Conservation (phyloP, 2,329 filamentous ascomycete genomes). For the Sclerotiophoma versabilis region DNA sequence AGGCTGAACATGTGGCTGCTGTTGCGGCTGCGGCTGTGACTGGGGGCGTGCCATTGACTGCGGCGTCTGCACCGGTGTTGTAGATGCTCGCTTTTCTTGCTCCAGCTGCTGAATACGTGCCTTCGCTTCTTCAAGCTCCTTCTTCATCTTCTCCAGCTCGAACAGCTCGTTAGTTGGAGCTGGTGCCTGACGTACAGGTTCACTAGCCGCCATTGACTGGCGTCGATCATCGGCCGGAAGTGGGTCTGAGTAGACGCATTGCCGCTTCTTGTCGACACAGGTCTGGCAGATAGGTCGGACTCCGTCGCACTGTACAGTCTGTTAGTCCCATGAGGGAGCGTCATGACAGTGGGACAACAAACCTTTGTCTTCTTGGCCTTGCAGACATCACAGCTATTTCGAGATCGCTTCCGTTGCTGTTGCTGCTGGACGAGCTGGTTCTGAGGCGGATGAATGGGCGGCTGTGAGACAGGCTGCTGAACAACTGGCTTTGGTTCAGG, state of each 20-base stretch:
- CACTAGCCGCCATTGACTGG: conserved; percentile 19
- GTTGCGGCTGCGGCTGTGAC: conserved; percentile 26
- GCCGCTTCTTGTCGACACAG: conserved; percentile 45
- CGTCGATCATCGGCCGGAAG: conserved; percentile 27
- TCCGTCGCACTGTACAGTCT: conserved; percentile 43
- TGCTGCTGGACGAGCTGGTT: conserved; percentile 12
- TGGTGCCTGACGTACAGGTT: conserved; percentile 27
- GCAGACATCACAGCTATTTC: conserved; percentile 47
- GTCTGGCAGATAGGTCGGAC: conserved; percentile 44
- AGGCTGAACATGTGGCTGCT: too few relatives aligned
- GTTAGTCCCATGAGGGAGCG: conserved; percentile 12
- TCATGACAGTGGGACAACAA: conserved; percentile 5
- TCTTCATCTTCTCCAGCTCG: conserved; percentile 46
- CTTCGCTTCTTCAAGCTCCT: conserved; percentile 46
- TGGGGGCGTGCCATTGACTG: conserved; percentile 28
- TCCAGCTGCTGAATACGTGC: conserved; percentile 45
- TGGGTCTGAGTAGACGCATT: conserved; percentile 42
- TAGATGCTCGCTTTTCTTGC: conserved; percentile 39
- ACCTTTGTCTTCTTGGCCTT: conserved; percentile 49
- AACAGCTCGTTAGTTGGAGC: conserved; percentile 31
- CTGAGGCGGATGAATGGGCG: conserved; percentile 14
- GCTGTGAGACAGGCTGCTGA: conserved; percentile 13
- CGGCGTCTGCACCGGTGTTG: conserved; percentile 36
- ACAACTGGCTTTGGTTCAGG: conserved; percentile 25
- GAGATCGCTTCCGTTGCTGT: conserved; percentile 29